These are phyloP conservation scores for Aspergillus ochraceoroseus DNA, from an alignment of 2,329 filamentous ascomycete genomes.

Conservation along the genomic window DNA sequence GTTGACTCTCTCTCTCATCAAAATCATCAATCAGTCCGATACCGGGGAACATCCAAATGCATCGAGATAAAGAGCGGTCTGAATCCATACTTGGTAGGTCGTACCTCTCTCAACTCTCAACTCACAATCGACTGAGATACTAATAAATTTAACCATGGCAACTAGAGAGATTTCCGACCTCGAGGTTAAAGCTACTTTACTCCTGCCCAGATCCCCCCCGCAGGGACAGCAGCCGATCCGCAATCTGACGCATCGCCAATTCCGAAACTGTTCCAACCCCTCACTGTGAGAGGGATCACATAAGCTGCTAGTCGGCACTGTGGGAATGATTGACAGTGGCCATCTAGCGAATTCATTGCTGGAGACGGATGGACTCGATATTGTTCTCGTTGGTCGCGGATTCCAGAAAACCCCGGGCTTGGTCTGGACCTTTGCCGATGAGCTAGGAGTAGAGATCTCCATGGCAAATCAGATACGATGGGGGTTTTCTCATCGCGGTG, in stretches of 20 bases:
- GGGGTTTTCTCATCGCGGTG: constrained; percentile 43
- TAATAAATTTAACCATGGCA: constrained; percentile 2
- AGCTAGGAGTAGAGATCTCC: constrained; percentile 64
- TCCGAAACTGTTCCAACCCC: constrained; percentile 56
- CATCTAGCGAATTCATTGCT: constrained; percentile 62
- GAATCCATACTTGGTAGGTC: neutral
- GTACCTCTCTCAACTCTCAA: too few species aligned
- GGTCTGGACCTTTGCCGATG: constrained; percentile 66
- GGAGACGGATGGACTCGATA: constrained; percentile 54
- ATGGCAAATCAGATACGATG: constrained; percentile 67
- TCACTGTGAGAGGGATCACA: constrained; percentile 55
- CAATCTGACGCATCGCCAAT: constrained; percentile 39
- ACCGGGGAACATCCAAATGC: neutral
- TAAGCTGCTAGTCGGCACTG: constrained; percentile 64
- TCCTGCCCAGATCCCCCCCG: constrained; percentile 34
- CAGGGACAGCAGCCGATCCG: constrained; percentile 39
- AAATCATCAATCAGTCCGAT: too few species aligned
- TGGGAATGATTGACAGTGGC: constrained; percentile 67
- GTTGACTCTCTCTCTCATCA: too few species aligned
- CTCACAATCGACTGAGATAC: too few species aligned
- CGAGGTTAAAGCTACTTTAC: constrained; percentile 40
- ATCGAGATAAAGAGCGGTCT: neutral
- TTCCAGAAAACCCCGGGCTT: constrained; percentile 79
- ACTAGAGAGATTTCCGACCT: constrained; percentile 25
- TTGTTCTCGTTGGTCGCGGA: constrained; percentile 66